These are phyloP conservation scores for Effrenium voratum DNA, from an alignment of 73 alveolate genomes.

Conservation along the genomic window DNA sequence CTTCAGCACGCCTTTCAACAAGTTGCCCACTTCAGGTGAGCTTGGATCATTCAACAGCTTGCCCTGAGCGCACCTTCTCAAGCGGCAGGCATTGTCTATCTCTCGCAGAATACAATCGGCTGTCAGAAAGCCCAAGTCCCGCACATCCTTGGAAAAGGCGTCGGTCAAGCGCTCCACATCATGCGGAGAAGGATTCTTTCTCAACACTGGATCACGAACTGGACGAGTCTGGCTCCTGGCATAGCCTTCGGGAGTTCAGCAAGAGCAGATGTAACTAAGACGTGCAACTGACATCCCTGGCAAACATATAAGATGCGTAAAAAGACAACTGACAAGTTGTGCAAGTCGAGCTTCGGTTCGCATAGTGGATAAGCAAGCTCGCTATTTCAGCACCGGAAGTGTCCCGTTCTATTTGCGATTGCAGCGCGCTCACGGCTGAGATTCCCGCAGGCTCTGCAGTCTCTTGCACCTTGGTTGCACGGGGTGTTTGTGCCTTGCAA, in stretches of 20 bases:
- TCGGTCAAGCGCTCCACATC: slow-evolving; percentile 10
- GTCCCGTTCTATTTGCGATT: too few species aligned
- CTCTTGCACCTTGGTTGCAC: too few species aligned
- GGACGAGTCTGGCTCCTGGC: not conserved
- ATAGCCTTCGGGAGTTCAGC: not conserved
- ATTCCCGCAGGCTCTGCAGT: too few species aligned
- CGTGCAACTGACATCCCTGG: not conserved
- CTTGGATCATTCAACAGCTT: not conserved
- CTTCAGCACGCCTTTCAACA: slow-evolving; percentile 19
- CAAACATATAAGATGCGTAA: not conserved
- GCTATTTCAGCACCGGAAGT: not conserved
- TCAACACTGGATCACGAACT: not conserved
- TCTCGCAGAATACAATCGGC: slow-evolving; percentile 32
- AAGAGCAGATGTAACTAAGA: not conserved
- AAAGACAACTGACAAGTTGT: not conserved
- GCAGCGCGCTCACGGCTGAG: too few species aligned
- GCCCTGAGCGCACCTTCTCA: not conserved
- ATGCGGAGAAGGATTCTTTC: not conserved
- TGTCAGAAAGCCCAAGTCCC: slow-evolving; percentile 13
- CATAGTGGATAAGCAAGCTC: not conserved
- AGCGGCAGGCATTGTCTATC: slow-evolving; percentile 21
- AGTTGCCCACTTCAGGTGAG: slow-evolving; percentile 27
- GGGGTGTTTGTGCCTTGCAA: too few species aligned
- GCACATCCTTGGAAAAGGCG: slow-evolving; percentile 23
- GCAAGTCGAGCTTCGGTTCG: not conserved